phyloP scores from a whole-genome alignment of 2,329 filamentous ascomycete genomes.

The Knufia petricola region DNA sequence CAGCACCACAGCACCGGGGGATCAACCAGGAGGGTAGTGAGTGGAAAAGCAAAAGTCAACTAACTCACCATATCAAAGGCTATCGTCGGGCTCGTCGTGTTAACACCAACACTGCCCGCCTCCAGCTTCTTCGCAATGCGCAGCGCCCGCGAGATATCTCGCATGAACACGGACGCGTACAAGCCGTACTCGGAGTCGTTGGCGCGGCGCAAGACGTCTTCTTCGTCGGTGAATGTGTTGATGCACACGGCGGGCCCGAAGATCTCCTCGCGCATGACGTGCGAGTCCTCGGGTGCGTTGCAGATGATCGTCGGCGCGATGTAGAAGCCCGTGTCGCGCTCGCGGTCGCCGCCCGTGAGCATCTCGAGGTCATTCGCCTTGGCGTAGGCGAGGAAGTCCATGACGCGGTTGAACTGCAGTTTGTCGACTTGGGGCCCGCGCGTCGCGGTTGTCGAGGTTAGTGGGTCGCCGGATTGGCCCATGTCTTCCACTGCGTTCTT shows the following conservation, averaged over 20 bases:
- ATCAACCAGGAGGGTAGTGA: no score
- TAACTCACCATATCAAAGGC: slow-evolving; percentile 11
- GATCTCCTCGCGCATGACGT: slow-evolving; percentile 50
- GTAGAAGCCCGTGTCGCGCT: slow-evolving; percentile 42
- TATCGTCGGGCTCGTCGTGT: slow-evolving; percentile 33
- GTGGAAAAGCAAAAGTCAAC: no score
- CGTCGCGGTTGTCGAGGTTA: slow-evolving; percentile 35
- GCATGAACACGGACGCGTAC: slow-evolving; percentile 50
- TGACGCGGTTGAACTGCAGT: slow-evolving; percentile 55
- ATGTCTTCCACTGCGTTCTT: slow-evolving; percentile 34
- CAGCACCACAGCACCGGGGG: no score
- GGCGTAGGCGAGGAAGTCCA: slow-evolving; percentile 47
- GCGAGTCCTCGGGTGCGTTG: slow-evolving; percentile 46
- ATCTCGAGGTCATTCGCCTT: slow-evolving; percentile 45
- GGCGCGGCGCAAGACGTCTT: slow-evolving; percentile 49
- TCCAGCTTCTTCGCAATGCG: slow-evolving; percentile 46
- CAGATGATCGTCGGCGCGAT: slow-evolving; percentile 51
- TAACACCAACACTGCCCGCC: slow-evolving; percentile 53
- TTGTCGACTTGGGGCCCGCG: slow-evolving; percentile 57
- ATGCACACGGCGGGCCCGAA: slow-evolving; percentile 58
- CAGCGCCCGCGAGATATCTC: slow-evolving; percentile 42
- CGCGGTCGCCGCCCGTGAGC: slow-evolving; percentile 39
- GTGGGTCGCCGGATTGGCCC: slow-evolving; percentile 25
- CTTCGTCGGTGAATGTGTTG: slow-evolving; percentile 52
- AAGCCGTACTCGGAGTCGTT: slow-evolving; percentile 46